A percentile compares a stretch with the other conserved stretches of the same genome.
phyloP scores from a whole-genome alignment of 176 grass and related monocot species.

The Carex scoparia region DNA sequence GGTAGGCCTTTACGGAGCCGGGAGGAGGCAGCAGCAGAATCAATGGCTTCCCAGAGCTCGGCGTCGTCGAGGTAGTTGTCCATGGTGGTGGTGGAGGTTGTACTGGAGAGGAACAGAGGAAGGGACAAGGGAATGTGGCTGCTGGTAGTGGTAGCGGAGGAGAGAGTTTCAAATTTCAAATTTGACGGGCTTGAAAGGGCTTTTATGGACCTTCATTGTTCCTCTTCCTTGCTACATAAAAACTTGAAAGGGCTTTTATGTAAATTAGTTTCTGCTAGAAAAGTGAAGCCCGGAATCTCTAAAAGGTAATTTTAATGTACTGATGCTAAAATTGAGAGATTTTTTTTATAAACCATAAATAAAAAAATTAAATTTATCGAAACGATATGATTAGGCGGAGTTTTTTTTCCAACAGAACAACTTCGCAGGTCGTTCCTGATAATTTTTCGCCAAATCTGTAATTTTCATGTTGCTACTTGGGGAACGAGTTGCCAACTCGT shows the following conservation, averaged over 20 bases:
- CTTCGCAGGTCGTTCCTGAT: too few relatives aligned
- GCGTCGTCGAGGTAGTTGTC: slow-evolving; percentile 69
- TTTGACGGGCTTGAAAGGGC: background rate
- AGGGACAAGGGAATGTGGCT: background rate
- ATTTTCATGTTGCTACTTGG: too few relatives aligned
- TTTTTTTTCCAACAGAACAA: too few relatives aligned
- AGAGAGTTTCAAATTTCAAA: slow-evolving; percentile 26
- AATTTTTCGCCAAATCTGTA: too few relatives aligned
- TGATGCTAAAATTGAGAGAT: too few relatives aligned
- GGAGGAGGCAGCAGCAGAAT: slow-evolving; percentile 45
- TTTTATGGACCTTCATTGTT: background rate
- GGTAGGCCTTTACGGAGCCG: slow-evolving; percentile 18
- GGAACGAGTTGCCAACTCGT: too few relatives aligned
- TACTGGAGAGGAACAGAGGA: background rate
- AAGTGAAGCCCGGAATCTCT: background rate
- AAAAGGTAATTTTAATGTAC: too few relatives aligned
- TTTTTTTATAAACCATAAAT: too few relatives aligned
- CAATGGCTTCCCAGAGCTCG: slow-evolving; percentile 74
- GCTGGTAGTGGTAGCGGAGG: background rate
- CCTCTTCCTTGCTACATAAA: background rate
- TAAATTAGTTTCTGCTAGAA: too few relatives aligned
- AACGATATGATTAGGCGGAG: too few relatives aligned
- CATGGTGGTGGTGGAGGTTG: slow-evolving; percentile 14
- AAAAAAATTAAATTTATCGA: too few relatives aligned
- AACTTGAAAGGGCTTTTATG: too few relatives aligned